Evolutionary conservation across 2,329 filamentous ascomycete species (phyloP), one percentile per base, ranked within the genome.

Genomic region (Didymosphaeria variabile): DNA sequence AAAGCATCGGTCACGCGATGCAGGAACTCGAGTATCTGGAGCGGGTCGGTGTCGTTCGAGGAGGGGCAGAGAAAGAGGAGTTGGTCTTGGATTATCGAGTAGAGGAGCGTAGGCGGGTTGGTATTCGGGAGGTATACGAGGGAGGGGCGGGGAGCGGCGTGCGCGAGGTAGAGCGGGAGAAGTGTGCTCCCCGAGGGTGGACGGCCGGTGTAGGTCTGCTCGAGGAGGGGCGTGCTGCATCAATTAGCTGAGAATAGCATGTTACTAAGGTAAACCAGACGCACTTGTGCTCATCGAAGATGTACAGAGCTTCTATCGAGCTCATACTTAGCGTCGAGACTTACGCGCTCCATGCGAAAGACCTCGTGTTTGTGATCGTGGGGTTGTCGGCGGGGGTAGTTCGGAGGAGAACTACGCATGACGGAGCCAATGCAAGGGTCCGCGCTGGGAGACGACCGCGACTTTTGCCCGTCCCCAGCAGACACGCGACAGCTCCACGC

Each of bases 281-380:
- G 51, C 83, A 97, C 94, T 94, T 93, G 81, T 94, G 89, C 84
- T 97, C 94, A 87, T 98, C 94, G 80, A 91, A 97, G 78, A 99
- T 93, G 84, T 98, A 94, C 74, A 99, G 85, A 77, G 94, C 95
- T 84, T 98, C 94, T 76, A 99, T 91, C 76, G 91, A 88, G 82
- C 92, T 81, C 82, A 85, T 85, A 59, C 55, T 79, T 61, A 44
- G 34, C 23, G 26, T 17, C 47, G 36, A 58, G 61, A 66, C 58
- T 60, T 60, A 60, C 60, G 46, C 34, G 47, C 60, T 64, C 65
- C 66, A 73, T 70, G 61, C 52, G 59, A 29, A 50, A 63, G 51
- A 60, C 52, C 31, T 44, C 19, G 29, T 29, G 46, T 13, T 47
- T 40, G 49, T 50, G n/a, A n/a, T 46, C 29, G 44, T 64, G n/a